Base-by-base conservation (phyloP, 139 green algal genomes). In the Coelastrella sp. region DNA sequence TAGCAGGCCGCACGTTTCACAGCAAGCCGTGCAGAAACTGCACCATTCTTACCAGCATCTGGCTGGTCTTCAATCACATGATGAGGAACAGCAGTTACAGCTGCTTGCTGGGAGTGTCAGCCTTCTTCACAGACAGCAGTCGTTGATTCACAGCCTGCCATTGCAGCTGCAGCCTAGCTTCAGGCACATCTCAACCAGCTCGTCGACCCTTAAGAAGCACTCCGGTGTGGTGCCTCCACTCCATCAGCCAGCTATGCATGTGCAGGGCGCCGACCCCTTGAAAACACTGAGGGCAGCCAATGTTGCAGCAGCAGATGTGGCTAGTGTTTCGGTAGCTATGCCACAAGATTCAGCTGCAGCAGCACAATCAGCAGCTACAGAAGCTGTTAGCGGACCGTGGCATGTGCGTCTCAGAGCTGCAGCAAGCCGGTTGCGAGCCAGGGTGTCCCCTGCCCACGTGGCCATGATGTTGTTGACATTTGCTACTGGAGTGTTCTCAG, bases 201-300 rank as follows among this genome's bases (percentile, higher is more conserved):
- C 80, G 6, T 74, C 32, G 32, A 47, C 17, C 0, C 6, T 16
- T 19, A 8, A 73, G 8, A 85, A 85, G 17, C 56, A 60, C 19
- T 60, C 54, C 56, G 7, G 78, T 22, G 20, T 5, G 59, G 54
- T 64, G 13, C 82, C 64, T 4, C 64, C 32, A 32, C 65, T 87
- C 32, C 82, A 87, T 19, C 82, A 87, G 65, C 82, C 82, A 20
- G 11, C 20, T 7, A 61, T 68, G 32, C 65, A 78, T 17, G 65
- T 87, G 2, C 56, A 68, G 8, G 82, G 82, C 16, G 64, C 82
- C 47, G 82, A 87, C 14, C 65, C 82, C 5, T 5, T 78, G 32
- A 77, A 78, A 47, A 78, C 82, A 32, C 82, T 78, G n/a, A 73
- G 54, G 13, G 82, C 32, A 54, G 11, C 65, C 7, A 77, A 59